Conservation (phyloP, 2,329 filamentous ascomycete genomes). For the Xylariaceae sp. region DNA sequence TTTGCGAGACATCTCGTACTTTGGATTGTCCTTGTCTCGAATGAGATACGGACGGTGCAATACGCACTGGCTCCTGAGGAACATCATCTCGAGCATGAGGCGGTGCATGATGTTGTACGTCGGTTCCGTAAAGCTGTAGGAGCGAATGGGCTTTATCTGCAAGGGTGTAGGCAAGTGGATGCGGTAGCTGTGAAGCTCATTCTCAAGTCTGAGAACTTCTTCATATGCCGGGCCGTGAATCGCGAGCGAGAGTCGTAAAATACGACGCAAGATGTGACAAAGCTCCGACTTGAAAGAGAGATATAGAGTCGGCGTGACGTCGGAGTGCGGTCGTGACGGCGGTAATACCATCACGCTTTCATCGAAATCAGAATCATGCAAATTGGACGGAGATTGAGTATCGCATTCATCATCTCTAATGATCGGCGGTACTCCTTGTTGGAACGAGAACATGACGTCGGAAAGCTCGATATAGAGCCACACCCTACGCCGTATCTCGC, state of each 20-base stretch:
- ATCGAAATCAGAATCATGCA: constrained; percentile 48
- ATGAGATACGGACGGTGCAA: constrained; percentile 45
- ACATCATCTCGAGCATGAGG: constrained; percentile 44
- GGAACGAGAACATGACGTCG: constrained; percentile 45
- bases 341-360: constrained; percentile 40
- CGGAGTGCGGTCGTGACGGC: constrained; percentile 37
- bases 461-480: constrained; percentile 45
- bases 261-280: constrained; percentile 39
- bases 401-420: constrained; percentile 44
- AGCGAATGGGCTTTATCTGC: constrained; percentile 38
- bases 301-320: constrained; percentile 40
- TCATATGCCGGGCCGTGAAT: constrained; percentile 34
- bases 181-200: constrained; percentile 36
- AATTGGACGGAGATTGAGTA: constrained; percentile 41
- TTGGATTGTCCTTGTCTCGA: constrained; percentile 34
- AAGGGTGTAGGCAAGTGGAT: constrained; percentile 37
- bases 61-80: constrained; percentile 44
- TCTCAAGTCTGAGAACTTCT: constrained; percentile 37
- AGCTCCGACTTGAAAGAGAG: constrained; percentile 40
- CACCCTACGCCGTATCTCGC: constrained; percentile 45
- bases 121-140: constrained; percentile 39
- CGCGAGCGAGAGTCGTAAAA: constrained; percentile 38
- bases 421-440: constrained; percentile 48
- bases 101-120: constrained; percentile 44
- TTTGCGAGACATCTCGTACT: constrained; percentile 37